These are phyloP conservation scores for Fraxinus sp. DNA, from an alignment of 305 asterid species.

Conservation along the genomic window DNA sequence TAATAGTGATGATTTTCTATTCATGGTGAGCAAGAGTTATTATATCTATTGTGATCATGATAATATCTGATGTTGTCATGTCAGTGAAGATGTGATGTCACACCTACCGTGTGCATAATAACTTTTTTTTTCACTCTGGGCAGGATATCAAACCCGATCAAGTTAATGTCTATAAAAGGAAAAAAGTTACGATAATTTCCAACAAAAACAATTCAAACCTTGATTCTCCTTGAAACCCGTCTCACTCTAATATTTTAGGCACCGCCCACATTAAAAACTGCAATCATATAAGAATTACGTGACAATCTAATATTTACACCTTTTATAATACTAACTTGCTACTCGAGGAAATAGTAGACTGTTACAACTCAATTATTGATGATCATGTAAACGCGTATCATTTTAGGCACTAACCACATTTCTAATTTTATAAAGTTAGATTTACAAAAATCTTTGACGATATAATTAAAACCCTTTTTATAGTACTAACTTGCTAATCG, in stretches of 20 bases:
- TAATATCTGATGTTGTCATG: background rate
- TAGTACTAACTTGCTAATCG: background rate
- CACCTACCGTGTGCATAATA: too few species aligned
- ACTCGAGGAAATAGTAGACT: background rate
- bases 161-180: too few species aligned
- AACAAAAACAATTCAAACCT: background rate
- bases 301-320: background rate
- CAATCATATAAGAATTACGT: background rate
- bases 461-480: background rate
- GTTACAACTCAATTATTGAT: background rate
- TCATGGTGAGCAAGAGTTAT: background rate
- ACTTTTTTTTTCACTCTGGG: background rate
- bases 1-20: background rate
- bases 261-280: background rate
- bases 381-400: background rate
- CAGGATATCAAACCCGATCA: background rate
- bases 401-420: background rate
- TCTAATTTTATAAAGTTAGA: background rate
- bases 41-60: background rate
- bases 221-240: background rate
- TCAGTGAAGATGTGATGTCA: background rate
- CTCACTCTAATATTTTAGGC: background rate
- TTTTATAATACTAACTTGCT: background rate
- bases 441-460: background rate
- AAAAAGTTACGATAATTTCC: background rate